These are phyloP conservation scores for Candida anutae DNA, from an alignment of 1,139 yeast species.

Conservation along the genomic window DNA sequence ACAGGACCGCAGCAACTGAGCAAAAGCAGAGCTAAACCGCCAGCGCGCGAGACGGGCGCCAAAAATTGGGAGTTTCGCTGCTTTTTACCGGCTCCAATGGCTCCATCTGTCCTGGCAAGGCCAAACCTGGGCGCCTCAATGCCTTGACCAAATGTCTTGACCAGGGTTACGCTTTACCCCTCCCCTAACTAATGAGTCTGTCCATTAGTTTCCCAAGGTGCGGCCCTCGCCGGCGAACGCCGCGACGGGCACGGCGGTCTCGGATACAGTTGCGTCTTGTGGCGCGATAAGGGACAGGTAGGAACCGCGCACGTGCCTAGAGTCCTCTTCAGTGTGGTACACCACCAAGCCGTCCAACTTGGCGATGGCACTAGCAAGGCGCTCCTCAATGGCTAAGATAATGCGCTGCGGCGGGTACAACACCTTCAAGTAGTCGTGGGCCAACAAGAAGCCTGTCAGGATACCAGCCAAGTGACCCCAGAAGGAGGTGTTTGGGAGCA, in stretches of 20 bases:
- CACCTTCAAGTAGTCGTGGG: constrained; percentile 45
- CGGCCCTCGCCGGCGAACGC: constrained; percentile 27
- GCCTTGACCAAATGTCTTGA: too few relatives aligned
- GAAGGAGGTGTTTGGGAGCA: constrained; percentile 58
- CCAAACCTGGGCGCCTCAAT: too few relatives aligned
- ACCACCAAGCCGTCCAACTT: constrained; percentile 47
- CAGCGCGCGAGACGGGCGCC: too few relatives aligned
- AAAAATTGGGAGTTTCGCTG: too few relatives aligned
- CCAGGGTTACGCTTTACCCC: too few relatives aligned
- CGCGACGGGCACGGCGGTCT: constrained; percentile 4
- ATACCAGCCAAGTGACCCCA: constrained; percentile 58
- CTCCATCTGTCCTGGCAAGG: too few relatives aligned
- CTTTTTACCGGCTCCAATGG: too few relatives aligned
- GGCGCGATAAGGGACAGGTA: constrained; percentile 25
- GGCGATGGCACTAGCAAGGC: constrained; percentile 41
- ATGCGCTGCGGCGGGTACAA: constrained; percentile 62
- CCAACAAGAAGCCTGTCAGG: constrained; percentile 39
- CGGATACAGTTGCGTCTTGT: constrained; percentile 17
- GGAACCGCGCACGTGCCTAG: constrained; percentile 29
- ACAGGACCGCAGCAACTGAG: too few relatives aligned
- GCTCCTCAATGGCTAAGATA: constrained; percentile 59
- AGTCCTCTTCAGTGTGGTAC: constrained; percentile 51
- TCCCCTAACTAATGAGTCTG: too few relatives aligned
- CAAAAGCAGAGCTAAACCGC: too few relatives aligned
- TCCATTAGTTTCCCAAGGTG: constrained; percentile 16